phyloP scores from a whole-genome alignment of 2,329 filamentous ascomycete species.

The Aspergillus niger region DNA sequence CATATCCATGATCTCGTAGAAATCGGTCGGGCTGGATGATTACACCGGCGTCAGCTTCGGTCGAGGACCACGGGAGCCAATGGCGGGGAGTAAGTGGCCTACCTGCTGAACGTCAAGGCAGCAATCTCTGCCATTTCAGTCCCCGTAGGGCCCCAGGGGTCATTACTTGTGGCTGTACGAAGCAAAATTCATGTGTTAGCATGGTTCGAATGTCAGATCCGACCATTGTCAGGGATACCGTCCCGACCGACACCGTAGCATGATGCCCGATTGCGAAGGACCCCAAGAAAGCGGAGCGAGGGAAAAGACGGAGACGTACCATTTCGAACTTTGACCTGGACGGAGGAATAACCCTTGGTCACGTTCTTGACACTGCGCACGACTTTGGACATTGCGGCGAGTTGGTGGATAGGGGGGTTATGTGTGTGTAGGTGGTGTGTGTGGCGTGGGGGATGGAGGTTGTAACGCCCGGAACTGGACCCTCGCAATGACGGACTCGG shows the following conservation, averaged over 20 bases:
- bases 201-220: constrained; percentile 1
- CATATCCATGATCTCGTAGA: constrained; percentile 99
- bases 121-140: constrained; percentile 99
- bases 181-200: constrained; percentile 6
- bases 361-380: constrained; percentile 98
- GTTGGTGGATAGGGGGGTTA: constrained; percentile 1
- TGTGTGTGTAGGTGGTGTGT: not conserved
- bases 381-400: constrained; percentile 80
- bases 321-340: constrained; percentile 98
- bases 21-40: constrained; percentile 76
- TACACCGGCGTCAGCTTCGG: not conserved
- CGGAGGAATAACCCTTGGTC: constrained; percentile 95
- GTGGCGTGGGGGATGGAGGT: not conserved
- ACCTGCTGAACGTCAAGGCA: constrained; percentile 97
- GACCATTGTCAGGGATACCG: not conserved
- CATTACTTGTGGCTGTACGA: constrained; percentile 88
- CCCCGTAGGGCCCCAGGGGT: constrained; percentile 96
- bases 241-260: not conserved
- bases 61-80: not conserved
- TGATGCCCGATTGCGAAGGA: not conserved
- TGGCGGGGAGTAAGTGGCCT: constrained; percentile 43
- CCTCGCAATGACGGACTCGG: not conserved
- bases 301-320: constrained; percentile 57
- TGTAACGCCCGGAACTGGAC: not conserved
- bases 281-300: not conserved